phyloP scores from a whole-genome alignment of 2,329 filamentous ascomycete species.

The Beauveria bassiana region DNA sequence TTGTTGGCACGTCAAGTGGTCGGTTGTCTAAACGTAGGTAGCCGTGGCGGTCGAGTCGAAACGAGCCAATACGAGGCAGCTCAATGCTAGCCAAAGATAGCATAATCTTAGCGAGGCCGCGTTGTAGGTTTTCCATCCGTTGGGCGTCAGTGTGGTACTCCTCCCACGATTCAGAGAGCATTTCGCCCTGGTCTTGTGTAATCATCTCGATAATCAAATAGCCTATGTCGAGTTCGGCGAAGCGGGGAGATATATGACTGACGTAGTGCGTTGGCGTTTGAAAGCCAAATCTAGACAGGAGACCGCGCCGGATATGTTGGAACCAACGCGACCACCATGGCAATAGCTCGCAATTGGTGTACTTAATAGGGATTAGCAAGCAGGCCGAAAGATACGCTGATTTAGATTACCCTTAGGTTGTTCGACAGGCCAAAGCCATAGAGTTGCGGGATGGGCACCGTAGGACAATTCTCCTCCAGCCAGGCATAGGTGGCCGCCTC shows the following conservation, averaged over 20 bases:
- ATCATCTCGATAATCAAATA: conserved; percentile 2
- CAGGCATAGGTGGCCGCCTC: conserved; percentile 33
- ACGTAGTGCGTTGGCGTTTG: neutral
- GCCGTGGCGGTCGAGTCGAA: conserved; percentile 20
- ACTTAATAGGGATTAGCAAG: too few species aligned
- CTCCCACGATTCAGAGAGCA: conserved; percentile 17
- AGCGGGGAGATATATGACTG: neutral
- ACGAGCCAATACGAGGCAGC: conserved; percentile 22
- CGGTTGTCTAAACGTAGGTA: conserved; percentile 27
- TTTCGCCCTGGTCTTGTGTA: neutral
- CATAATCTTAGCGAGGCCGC: conserved; percentile 21
- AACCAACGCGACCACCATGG: conserved; percentile 1
- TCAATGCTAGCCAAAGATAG: conserved; percentile 21
- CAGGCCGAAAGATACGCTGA: too few species aligned
- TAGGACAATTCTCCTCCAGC: conserved; percentile 29
- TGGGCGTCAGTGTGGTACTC: conserved; percentile 2
- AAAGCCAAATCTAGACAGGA: neutral
- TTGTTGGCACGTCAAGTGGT: conserved; percentile 23
- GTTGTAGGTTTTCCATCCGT: neutral
- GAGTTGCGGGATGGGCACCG: conserved; percentile 25
- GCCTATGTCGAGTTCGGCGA: neutral
- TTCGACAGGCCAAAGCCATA: conserved; percentile 15
- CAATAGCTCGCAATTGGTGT: neutral
- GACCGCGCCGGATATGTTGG: neutral
- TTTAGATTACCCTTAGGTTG: neutral